Evolutionary conservation across 371 early-diverging fungal genomes (phyloP), one percentile per base, ranked within the genome.

Genomic region (Mucor mucedo): DNA sequence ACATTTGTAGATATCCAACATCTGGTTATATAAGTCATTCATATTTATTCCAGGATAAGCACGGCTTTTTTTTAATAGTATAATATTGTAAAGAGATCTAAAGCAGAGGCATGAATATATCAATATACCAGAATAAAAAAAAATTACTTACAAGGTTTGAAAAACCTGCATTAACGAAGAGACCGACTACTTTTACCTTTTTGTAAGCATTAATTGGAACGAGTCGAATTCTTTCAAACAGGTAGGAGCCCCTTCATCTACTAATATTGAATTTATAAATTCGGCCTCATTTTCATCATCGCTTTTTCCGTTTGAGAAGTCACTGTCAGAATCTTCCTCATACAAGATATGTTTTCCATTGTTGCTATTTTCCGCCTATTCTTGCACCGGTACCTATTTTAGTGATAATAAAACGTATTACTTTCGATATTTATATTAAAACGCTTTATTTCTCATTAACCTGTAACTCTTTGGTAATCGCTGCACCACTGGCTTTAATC

Each of bases 11-110:
- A 52, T 52, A 16, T 60, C 42, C 52, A 60, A 52, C 60, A 52
- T n/a, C 52, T 60, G 41, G 16, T 52, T 52, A 60, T 60, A 42
- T 41, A 60, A 52, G 41, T 30, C 52, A 60, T 52, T 32, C 42
- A 52, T 52, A 0, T 52, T 60, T 60, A 60, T 52, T 33, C 27
- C 59, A 49, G 38, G 50, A 49, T 58, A 58, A 58, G 59, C 38
- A 33, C 50, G 39, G 39, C 50, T 44, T 42, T 55, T 55, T 44
- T 55, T 55, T 44, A 41, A 55, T 42, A 55, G 29, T 55, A 55
- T 55, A 55, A 55, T 42, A 55, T 55, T 41, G 42, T 55, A 55
- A 42, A 55, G 42, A 55, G 56, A 55, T 55, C 56, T 55, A 55
- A 55, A 55, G 41, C 56, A 55, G 41, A 5, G 44, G 44, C 56